Percentiles rank a stretch among this genome's conserved stretches.
Conservation (phyloP, 2,329 filamentous ascomycete genomes). For the Calonectria naviculata region DNA sequence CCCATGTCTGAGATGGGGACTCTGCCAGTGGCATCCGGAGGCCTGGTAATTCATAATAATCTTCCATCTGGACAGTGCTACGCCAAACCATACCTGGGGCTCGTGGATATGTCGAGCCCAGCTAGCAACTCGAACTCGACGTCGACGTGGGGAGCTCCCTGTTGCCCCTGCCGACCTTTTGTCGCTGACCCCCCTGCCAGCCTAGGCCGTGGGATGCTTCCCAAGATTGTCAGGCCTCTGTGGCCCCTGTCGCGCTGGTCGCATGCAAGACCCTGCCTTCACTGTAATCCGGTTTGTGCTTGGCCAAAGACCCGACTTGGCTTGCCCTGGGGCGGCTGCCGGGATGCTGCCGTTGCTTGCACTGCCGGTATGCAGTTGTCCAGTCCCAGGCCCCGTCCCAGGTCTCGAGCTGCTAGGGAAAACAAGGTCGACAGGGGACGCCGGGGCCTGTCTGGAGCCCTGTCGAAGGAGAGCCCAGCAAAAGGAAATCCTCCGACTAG, state of each 20-base stretch:
- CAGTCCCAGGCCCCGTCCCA: background rate
- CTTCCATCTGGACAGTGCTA: background rate
- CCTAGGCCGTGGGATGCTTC: conserved; percentile 22
- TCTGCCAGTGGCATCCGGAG: background rate
- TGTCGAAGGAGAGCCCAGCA: conserved; percentile 7
- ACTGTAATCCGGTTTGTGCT: conserved; percentile 27
- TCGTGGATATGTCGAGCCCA: conserved; percentile 8
- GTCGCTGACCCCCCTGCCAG: conserved; percentile 27
- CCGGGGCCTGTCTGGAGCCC: background rate
- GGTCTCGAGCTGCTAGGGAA: conserved; percentile 6
- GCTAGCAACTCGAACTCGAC: conserved; percentile 12
- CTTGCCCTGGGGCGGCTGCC: conserved; percentile 2
- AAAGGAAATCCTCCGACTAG: conserved; percentile 30
- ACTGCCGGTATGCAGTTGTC: conserved; percentile 17
- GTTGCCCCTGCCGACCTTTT: conserved; percentile 25
- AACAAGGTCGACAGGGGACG: conserved; percentile 7
- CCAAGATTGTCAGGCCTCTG: background rate
- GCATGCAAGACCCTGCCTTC: conserved; percentile 24
- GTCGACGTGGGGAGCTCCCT: conserved; percentile 17
- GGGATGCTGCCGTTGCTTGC: conserved; percentile 6
- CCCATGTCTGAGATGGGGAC: background rate
- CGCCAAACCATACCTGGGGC: background rate
- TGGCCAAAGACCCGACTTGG: conserved; percentile 20
- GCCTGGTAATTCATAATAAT: conserved; percentile 7
- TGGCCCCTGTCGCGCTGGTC: background rate